These are phyloP conservation scores for Thinopyrum elongatum DNA, from an alignment of 176 grass and related monocot genomes.

Conservation along the genomic window DNA sequence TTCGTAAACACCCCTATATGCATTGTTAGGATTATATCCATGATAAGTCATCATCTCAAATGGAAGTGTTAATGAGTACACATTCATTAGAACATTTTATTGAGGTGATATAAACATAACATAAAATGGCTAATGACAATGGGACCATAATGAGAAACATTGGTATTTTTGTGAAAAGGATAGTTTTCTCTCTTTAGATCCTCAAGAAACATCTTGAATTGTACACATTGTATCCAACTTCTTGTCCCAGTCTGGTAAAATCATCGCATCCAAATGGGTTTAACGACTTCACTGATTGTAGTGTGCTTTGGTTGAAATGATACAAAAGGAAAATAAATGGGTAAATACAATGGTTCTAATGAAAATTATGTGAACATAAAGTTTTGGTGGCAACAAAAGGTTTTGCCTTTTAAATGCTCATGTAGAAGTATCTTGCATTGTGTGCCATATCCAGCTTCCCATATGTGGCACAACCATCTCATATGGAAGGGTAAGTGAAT, in stretches of 20 bases:
- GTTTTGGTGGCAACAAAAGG: neutral
- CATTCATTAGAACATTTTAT: neutral
- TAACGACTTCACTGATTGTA: neutral
- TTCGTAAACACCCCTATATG: no score
- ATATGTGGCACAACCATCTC: neutral
- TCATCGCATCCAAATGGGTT: neutral
- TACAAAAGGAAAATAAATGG: neutral
- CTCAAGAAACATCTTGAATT: neutral
- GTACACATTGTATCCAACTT: neutral
- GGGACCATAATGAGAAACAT: neutral
- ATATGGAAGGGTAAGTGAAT: neutral
- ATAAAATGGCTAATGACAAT: neutral
- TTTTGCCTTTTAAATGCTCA: neutral
- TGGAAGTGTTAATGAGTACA: neutral
- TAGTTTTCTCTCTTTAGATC: neutral
- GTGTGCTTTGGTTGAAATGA: neutral
- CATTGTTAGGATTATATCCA: no score
- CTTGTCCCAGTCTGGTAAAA: neutral
- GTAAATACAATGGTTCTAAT: neutral
- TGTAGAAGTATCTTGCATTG: neutral
- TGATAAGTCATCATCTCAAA: neutral
- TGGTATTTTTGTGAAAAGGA: neutral
- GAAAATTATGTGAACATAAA: neutral
- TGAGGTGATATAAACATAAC: neutral
- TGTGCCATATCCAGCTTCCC: neutral